These are phyloP conservation scores for Linum lewisii DNA, from an alignment of 345 rosid genomes.

Conservation along the genomic window DNA sequence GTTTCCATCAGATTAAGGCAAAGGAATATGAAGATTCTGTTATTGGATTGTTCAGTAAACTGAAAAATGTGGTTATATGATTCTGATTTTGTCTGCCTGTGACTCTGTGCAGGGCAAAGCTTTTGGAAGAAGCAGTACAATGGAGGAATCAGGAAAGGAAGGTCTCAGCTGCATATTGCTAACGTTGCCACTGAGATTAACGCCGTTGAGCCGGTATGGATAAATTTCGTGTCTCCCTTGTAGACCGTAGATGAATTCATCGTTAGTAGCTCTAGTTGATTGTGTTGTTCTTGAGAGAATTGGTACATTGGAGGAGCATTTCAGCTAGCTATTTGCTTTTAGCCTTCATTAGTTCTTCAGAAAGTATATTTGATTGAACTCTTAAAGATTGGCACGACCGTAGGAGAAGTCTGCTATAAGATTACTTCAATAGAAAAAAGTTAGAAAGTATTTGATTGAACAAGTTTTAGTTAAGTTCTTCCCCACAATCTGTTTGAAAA, in stretches of 20 bases:
- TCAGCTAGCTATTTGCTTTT: too few species aligned
- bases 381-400: too few species aligned
- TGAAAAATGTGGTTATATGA: slow-evolving; percentile 9
- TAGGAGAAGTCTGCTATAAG: too few species aligned
- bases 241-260: not conserved
- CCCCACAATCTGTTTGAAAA: too few species aligned
- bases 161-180: slow-evolving; percentile 41
- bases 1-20: not conserved
- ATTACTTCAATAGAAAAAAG: too few species aligned
- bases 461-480: too few species aligned
- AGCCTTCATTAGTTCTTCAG: too few species aligned
- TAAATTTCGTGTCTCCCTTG: not conserved
- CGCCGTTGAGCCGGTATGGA: slow-evolving; percentile 56
- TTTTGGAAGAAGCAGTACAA: slow-evolving; percentile 35
- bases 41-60: not conserved
- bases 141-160: slow-evolving; percentile 43
- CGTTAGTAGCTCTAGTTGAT: not conserved
- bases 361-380: too few species aligned
- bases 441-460: too few species aligned
- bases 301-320: not conserved
- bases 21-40: not conserved
- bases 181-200: slow-evolving; percentile 73
- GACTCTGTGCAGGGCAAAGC: slow-evolving; percentile 35
- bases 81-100: not conserved
- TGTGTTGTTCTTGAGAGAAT: not conserved